Evolutionary conservation across 495 filamentous ascomycete genomes (phyloP).

Genomic region (Cladorrhinum samala): DNA sequence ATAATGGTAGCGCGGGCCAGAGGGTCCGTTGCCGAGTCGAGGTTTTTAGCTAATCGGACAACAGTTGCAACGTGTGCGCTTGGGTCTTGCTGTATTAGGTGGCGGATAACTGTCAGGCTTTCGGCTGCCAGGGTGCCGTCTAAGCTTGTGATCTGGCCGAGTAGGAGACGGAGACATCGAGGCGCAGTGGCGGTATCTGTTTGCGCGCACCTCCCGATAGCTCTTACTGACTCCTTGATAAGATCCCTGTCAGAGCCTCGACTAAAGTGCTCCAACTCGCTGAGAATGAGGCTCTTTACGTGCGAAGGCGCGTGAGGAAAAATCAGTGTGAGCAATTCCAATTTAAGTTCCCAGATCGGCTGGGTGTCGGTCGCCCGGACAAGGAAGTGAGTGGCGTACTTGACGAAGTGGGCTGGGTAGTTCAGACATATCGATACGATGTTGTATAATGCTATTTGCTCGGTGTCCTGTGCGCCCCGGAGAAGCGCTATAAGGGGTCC

Average conservation of each 20-base stretch:
- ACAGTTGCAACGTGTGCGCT: conserved; percentile 69
- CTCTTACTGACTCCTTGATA: conserved; percentile 79
- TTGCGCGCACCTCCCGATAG: conserved; percentile 89
- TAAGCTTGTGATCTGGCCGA: conserved; percentile 75
- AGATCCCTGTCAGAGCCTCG: conserved; percentile 67
- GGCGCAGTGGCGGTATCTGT: conserved; percentile 60
- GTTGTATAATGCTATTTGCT: conserved; percentile 84
- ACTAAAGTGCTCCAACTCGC: conserved; percentile 89
- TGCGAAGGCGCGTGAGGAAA: conserved; percentile 75
- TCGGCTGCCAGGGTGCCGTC: conserved; percentile 86
- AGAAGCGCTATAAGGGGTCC: conserved; percentile 82
- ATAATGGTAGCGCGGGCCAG: conserved; percentile 88
- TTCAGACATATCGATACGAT: conserved; percentile 81
- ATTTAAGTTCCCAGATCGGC: conserved; percentile 80
- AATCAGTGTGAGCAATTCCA: conserved; percentile 82
- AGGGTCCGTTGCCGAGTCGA: conserved; percentile 77
- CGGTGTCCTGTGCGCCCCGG: conserved; percentile 76
- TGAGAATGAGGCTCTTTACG: conserved; percentile 77
- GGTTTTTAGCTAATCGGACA: conserved; percentile 81
- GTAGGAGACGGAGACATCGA: conserved; percentile 72
- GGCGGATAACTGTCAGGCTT: conserved; percentile 84
- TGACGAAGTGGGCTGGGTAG: conserved; percentile 68
- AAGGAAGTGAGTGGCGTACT: conserved; percentile 81
- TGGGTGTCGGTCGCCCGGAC: conserved; percentile 74
- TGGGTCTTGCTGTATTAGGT: conserved; percentile 90